phyloP scores from a whole-genome alignment of 208 protist genomes.

The Vickermania ingenoplastis region DNA sequence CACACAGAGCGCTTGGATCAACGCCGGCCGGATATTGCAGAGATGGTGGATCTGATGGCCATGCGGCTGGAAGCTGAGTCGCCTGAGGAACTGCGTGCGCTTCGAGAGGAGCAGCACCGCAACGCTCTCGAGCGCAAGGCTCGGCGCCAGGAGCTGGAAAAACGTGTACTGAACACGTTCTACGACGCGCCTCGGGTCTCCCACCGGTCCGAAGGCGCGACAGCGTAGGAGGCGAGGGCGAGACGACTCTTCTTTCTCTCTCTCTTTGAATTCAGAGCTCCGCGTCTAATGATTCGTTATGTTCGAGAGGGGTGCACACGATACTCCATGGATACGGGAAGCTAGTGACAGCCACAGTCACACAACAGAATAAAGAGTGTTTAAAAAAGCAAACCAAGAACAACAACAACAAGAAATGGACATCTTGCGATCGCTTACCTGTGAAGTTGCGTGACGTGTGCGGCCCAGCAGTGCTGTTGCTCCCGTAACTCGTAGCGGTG shows the following conservation, averaged over 20 bases:
- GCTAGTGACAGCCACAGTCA: too few relatives aligned
- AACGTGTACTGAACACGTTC: constrained; percentile 71
- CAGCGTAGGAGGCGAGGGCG: background rate
- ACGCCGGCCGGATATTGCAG: constrained; percentile 53
- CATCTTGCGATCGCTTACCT: too few relatives aligned
- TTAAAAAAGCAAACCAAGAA: too few relatives aligned
- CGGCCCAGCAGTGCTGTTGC: too few relatives aligned
- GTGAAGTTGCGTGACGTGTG: too few relatives aligned
- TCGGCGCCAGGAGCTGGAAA: constrained; percentile 50
- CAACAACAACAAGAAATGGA: too few relatives aligned
- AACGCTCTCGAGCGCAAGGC: constrained; percentile 35
- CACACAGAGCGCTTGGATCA: constrained; percentile 44
- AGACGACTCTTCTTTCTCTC: background rate
- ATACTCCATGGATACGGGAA: too few relatives aligned
- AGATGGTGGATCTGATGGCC: constrained; percentile 77
- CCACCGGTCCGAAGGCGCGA: background rate
- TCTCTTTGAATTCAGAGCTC: background rate
- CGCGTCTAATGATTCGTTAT: background rate
- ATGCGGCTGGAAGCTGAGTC: constrained; percentile 76
- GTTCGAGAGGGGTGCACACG: too few relatives aligned
- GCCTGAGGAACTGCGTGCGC: constrained; percentile 33
- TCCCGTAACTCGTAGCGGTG: too few relatives aligned
- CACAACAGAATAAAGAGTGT: too few relatives aligned
- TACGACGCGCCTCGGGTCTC: constrained; percentile 31
- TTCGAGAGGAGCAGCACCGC: constrained; percentile 54